phyloP scores from a whole-genome alignment of 2,329 filamentous ascomycete genomes.

The Whalleya microplaca region DNA sequence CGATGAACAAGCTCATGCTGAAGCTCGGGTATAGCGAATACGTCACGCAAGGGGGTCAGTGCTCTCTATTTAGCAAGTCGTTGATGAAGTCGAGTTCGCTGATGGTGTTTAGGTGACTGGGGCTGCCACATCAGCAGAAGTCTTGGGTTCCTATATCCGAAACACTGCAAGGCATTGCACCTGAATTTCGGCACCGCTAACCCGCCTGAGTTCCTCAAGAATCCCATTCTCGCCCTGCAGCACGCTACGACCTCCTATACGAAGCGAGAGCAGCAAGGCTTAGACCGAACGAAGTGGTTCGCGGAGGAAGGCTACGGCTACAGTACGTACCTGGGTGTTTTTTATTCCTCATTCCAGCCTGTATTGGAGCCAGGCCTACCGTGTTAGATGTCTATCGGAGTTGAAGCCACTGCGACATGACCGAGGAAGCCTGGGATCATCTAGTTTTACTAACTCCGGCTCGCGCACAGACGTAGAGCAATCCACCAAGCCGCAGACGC shows the following conservation, averaged over 20 bases:
- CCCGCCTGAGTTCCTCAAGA: slow-evolving; percentile 52
- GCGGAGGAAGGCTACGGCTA: slow-evolving; percentile 60
- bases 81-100: neutral
- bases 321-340: neutral
- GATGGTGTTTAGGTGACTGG: slow-evolving; percentile 61
- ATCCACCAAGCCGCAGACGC: slow-evolving; percentile 71
- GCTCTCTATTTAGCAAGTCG: neutral
- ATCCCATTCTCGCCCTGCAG: slow-evolving; percentile 61
- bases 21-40: slow-evolving; percentile 68
- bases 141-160: slow-evolving; percentile 62
- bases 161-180: slow-evolving; percentile 61
- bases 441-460: neutral
- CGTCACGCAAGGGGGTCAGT: slow-evolving; percentile 36
- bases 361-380: neutral
- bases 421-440: neutral
- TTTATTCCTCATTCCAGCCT: neutral
- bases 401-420: neutral
- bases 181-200: slow-evolving; percentile 57
- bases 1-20: slow-evolving; percentile 69
- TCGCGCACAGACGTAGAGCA: slow-evolving; percentile 49
- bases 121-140: slow-evolving; percentile 67
- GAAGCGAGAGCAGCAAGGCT: slow-evolving; percentile 52
- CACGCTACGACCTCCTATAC: slow-evolving; percentile 59
- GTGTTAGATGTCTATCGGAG: neutral
- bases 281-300: slow-evolving; percentile 62